Evolutionary conservation across 805 yeast species (phyloP), one percentile per base, ranked within the genome.

Genomic region (Cyberlindnera xishuangbannaensis): DNA sequence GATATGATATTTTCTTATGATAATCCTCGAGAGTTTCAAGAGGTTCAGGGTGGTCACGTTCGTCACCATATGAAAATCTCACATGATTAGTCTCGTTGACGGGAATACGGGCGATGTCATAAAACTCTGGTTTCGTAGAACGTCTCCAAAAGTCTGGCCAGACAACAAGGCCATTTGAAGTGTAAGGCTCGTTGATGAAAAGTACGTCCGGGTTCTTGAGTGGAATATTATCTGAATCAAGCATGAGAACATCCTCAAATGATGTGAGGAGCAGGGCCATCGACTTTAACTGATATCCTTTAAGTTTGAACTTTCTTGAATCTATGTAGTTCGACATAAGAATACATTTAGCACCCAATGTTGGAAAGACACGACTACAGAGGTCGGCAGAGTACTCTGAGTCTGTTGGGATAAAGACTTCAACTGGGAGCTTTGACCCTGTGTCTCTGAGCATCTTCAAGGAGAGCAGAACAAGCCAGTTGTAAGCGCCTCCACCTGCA

Each of bases 131-230:
- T 4, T 76, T 67, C 0, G 83, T 76, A 6, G 83, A 74, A 34
- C 84, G 60, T 52, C 76, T 69, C 84, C 84, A 78, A 47, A 74
- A 78, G 50, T 78, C 84, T 2, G 84, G 84, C 83, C 83, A 78
- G 1, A 67, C 69, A 30, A 71, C 62, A 28, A 71, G 48, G 1
- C 75, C 75, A n/a, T 59, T 47, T 2, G 64, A 50, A 14, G 37
- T 40, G 22, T 41, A 56, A 3, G 59, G 59, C 21, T 56, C 78
- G 41, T 48, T 45, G 18, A 44, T 44, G 33, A 53, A 53, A 15
- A 79, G 54, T 6, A 53, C 40, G 44, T 73, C 79, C 4, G 78
- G 70, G 10, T 65, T 56, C 43, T 64, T 69, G 19, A 72, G 58
- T 2, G 79, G 78, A 18, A 71, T 56, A 41, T 81, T 76, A 57